A percentile compares a stretch with the other conserved stretches of the same genome.
phyloP scores from a whole-genome alignment of 371 early-diverging fungal genomes.

The Mucor saturninus region DNA sequence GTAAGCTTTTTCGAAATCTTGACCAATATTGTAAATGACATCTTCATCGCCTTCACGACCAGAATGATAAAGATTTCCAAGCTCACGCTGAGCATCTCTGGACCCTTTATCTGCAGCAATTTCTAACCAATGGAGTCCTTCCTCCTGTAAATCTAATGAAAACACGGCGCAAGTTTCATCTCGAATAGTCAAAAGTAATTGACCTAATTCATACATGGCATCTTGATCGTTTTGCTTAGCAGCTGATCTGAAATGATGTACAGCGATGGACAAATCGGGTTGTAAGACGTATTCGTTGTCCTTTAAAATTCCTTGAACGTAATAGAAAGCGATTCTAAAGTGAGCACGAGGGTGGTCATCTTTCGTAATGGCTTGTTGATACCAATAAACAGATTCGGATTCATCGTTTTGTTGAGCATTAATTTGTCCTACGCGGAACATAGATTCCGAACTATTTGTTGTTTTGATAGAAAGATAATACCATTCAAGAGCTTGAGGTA shows the following conservation, averaged over 20 bases:
- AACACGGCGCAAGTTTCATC: slow-evolving; percentile 9
- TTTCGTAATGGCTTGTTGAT: slow-evolving; percentile 34
- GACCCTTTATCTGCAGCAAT: slow-evolving; percentile 39
- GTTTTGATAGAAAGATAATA: slow-evolving; percentile 39
- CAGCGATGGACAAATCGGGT: slow-evolving; percentile 26
- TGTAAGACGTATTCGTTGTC: slow-evolving; percentile 9
- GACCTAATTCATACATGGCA: slow-evolving; percentile 47
- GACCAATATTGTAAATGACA: slow-evolving; percentile 14
- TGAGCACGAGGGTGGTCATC: slow-evolving; percentile 39
- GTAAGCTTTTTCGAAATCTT: slow-evolving; percentile 38
- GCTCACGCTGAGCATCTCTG: slow-evolving; percentile 32
- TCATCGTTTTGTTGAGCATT: slow-evolving; percentile 27
- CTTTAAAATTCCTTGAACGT: slow-evolving; percentile 29
- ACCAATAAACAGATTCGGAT: slow-evolving; percentile 42
- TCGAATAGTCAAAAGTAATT: slow-evolving; percentile 19
- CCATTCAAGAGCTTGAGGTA: slow-evolving; percentile 40
- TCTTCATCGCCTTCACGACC: slow-evolving; percentile 18
- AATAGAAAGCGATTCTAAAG: slow-evolving; percentile 37
- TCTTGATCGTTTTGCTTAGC: slow-evolving; percentile 36
- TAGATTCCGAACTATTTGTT: slow-evolving; percentile 41
- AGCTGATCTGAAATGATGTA: slow-evolving; percentile 34
- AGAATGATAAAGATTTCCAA: slow-evolving; percentile 41
- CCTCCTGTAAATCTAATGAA: slow-evolving; percentile 13
- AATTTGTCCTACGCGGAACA: slow-evolving; percentile 44
- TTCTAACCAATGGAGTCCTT: slow-evolving; percentile 36